A percentile compares a stretch with the other conserved stretches of the same genome.
These are phyloP conservation scores for Begonia fuchsioides DNA, from an alignment of 306 rosid species.

Conservation along the genomic window DNA sequence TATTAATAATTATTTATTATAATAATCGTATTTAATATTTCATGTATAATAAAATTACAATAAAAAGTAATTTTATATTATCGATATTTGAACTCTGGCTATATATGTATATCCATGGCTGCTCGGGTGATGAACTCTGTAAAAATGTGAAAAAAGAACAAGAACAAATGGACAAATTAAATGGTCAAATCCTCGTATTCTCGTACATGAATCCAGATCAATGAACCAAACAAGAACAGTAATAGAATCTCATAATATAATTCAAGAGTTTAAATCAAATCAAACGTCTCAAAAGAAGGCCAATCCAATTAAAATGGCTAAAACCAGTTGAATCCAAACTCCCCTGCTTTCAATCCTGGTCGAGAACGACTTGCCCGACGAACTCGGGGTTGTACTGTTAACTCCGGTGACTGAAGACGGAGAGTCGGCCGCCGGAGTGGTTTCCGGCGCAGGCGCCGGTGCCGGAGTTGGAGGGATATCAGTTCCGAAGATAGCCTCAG, in stretches of 20 bases:
- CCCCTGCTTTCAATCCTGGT: constrained; percentile 36
- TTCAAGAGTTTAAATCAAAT: constrained; percentile 26
- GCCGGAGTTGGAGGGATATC: constrained; percentile 67
- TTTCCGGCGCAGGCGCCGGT: constrained; percentile 69
- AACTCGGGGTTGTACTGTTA: constrained; percentile 31
- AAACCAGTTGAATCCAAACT: constrained; percentile 31
- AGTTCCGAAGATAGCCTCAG: constrained; percentile 79
- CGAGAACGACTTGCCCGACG: constrained; percentile 43
- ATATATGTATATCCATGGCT: no score
- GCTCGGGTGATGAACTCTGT: no score
- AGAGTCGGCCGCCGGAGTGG: constrained; percentile 67
- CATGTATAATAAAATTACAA: no score
- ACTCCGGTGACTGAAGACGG: constrained; percentile 24
- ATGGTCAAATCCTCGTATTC: neutral
- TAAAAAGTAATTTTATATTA: no score
- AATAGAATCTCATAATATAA: neutral
- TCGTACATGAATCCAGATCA: constrained; percentile 1
- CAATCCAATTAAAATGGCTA: constrained; percentile 43
- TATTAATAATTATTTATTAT: no score
- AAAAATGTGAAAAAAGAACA: neutral
- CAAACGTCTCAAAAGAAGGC: constrained; percentile 32
- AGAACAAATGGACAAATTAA: neutral
- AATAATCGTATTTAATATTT: no score
- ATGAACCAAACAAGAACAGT: constrained; percentile 3
- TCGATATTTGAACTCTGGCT: no score